Base-by-base conservation (phyloP, 768 basidiomycete species). In the Boletus pseudo-olivaceus region DNA sequence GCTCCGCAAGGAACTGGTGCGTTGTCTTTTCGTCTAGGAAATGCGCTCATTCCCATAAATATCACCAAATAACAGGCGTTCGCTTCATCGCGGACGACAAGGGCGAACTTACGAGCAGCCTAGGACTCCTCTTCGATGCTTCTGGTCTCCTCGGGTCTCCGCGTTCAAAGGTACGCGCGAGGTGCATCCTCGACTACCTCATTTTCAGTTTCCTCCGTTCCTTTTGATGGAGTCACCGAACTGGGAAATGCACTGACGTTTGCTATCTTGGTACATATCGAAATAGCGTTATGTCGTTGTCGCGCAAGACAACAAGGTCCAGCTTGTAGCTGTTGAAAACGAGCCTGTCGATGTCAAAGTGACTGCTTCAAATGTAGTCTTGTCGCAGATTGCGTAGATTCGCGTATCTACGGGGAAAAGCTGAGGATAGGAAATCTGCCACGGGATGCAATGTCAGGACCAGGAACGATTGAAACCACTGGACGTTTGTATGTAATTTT, bases 61-160 rank as follows among this genome's bases (percentile, higher is more conserved):
- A 3, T 27, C n/a, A 37, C 7, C 4, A 10, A 42, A 47, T 2
- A 34, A 26, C 53, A 84, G 82, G 71, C 0, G 74, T 84, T 37
- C 79, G 75, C 39, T 87, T 88, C 70, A 78, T 86, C 47, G 79
- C 84, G 10, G 88, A 89, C 56, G 90, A 93, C 68, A 77, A 78
- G 51, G 88, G 79, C 27, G 69, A 78, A 4, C 79, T 86, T 61
- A 72, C 79, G 11, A 71, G 77, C 20, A 72, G 74, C 7, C 65
- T 84, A 43, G 87, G 87, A 1, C 75, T 87, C 14, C 57, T 81
- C 35, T 84, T 86, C 55, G 84, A 88, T 57, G 86, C 81, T 1
- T 76, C 83, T 9, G 71, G 74, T 4, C 64, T 83, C 14, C 79
- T 93, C 14, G 90, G 89, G 19, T 80, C 78, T 10, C 80, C 81